phyloP scores from a whole-genome alignment of 495 filamentous ascomycete genomes.

The Aspergillus biplanus region DNA sequence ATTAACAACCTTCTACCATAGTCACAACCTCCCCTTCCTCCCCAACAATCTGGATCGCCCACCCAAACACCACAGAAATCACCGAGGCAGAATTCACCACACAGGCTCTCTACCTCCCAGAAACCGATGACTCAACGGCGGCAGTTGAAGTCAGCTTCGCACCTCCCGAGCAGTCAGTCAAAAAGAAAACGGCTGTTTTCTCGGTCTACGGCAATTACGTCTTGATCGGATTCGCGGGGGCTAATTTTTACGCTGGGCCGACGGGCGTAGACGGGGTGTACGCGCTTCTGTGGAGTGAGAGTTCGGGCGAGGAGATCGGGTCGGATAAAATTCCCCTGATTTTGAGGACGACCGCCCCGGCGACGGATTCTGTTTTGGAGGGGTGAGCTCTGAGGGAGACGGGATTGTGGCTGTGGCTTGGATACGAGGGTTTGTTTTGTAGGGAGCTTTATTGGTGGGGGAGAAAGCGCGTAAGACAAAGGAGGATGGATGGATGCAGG shows the following conservation, averaged over 20 bases:
- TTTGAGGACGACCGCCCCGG: constrained; percentile 11
- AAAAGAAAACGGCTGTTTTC: not conserved
- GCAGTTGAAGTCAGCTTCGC: not conserved
- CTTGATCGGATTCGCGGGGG: not conserved
- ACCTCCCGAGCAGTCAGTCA: not conserved
- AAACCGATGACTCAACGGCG: not conserved
- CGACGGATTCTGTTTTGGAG: constrained; percentile 2
- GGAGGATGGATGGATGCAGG: too few species aligned
- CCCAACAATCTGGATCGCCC: constrained; percentile 8
- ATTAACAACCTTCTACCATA: not conserved
- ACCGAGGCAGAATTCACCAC: not conserved
- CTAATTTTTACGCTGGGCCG: constrained; percentile 12
- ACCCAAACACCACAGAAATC: not conserved
- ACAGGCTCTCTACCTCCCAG: not conserved
- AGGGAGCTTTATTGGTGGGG: too few species aligned
- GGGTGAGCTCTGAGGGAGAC: not conserved
- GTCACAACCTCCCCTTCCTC: not conserved
- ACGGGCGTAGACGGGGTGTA: constrained; percentile 9
- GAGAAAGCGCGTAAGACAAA: too few species aligned
- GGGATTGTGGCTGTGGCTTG: too few species aligned
- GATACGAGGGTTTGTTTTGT: not conserved
- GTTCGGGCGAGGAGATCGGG: not conserved
- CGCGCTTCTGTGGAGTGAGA: constrained; percentile 3
- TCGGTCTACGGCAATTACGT: constrained; percentile 11
- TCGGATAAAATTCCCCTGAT: constrained; percentile 7